phyloP scores from a whole-genome alignment of 495 filamentous ascomycete genomes.

The Oidiodendron maius region DNA sequence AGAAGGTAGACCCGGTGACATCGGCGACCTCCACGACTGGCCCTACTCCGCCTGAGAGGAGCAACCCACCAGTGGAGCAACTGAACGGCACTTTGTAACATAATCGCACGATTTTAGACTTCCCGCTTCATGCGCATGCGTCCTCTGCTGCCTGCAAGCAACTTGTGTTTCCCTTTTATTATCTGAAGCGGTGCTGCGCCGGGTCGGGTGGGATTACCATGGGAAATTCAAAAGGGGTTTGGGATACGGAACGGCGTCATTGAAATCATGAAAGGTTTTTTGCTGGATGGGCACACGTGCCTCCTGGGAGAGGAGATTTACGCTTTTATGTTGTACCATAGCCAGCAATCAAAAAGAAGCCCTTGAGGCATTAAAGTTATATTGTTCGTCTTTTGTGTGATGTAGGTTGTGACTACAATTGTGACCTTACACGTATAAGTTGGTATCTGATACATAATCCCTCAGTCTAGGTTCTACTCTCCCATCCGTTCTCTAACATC shows the following conservation, averaged over 20 bases:
- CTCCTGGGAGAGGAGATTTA: not conserved
- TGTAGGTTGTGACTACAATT: too few relatives aligned
- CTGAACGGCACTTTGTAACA: constrained; percentile 22
- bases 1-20: constrained; percentile 10
- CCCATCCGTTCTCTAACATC: too few relatives aligned
- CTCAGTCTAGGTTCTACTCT: too few relatives aligned
- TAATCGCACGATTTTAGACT: constrained; percentile 19
- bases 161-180: not conserved
- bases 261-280: not conserved
- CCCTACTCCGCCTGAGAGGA: constrained; percentile 4
- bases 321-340: constrained; percentile 13
- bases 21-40: not conserved
- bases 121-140: constrained; percentile 6
- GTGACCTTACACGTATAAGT: too few relatives aligned
- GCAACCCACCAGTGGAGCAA: constrained; percentile 11
- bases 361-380: constrained; percentile 13
- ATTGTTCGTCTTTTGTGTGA: too few relatives aligned
- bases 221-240: constrained; percentile 17
- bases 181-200: constrained; percentile 3
- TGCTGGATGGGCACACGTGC: constrained; percentile 2
- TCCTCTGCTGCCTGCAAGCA: constrained; percentile 7
- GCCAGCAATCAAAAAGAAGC: constrained; percentile 6
- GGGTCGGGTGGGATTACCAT: constrained; percentile 6
- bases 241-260: constrained; percentile 15
- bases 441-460: too few relatives aligned